Conservation (phyloP, 768 basidiomycete species). For the Amanita exitialis region DNA sequence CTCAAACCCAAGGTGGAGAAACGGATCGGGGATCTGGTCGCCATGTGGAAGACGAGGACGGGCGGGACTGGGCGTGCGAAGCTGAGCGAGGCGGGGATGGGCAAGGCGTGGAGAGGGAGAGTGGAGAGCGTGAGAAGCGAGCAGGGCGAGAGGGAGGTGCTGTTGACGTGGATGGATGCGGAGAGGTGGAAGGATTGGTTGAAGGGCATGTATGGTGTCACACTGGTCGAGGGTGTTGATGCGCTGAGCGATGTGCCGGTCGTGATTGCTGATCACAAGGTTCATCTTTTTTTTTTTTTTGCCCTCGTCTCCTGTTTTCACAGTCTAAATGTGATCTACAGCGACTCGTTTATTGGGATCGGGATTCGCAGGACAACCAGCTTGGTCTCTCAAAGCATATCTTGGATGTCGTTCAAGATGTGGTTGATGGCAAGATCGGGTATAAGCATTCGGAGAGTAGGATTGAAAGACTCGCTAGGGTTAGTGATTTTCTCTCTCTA, state of each 20-base stretch:
- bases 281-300: conserved; percentile 25
- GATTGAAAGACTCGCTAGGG: conserved; percentile 57
- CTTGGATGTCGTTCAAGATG: conserved; percentile 62
- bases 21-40: conserved; percentile 40
- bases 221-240: conserved; percentile 10
- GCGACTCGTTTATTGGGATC: conserved; percentile 71
- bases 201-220: no score
- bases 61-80: conserved; percentile 29
- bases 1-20: conserved; percentile 32
- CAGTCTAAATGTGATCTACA: no score
- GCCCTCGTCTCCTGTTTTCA: neutral
- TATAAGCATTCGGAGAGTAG: conserved; percentile 62
- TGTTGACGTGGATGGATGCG: conserved; percentile 87
- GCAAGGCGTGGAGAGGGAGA: neutral
- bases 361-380: conserved; percentile 40
- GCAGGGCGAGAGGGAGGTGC: conserved; percentile 36
- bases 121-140: conserved; percentile 2
- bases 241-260: conserved; percentile 33
- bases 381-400: conserved; percentile 50
- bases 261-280: conserved; percentile 77
- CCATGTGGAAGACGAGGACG: conserved; percentile 48
- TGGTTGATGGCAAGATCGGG: conserved; percentile 35
- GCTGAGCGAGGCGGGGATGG: no score
- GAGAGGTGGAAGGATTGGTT: conserved; percentile 79
- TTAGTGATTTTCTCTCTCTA: conserved; percentile 19